Evolutionary conservation across 1,284 basidiomycete genomes (phyloP), one percentile per base, ranked within the genome.

Genomic region (Apiotrichum akiyoshidainum): DNA sequence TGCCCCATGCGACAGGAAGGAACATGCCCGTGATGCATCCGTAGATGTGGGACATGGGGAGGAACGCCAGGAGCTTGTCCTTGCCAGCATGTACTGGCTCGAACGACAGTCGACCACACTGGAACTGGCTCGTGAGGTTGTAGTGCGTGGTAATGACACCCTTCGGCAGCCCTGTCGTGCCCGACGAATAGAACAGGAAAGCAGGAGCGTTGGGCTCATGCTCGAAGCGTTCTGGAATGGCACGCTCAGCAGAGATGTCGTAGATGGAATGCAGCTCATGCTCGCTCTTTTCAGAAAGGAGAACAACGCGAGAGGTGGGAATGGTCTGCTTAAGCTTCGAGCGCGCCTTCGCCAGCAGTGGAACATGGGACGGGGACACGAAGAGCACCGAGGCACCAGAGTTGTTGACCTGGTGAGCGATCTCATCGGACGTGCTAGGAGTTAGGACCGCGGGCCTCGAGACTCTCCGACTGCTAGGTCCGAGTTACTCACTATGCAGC

Each of bases 181-280:
- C 86, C 58, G 85, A 86, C n/a, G 80, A 81, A 68, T 88, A 88
- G 63, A 86, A 88, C 35, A 89, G 72, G 66, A 54, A 60, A 1
- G 59, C 57, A 14, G 57, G 48, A 17, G 45, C 51, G 17, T 47
- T 8, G 2, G 55, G 8, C 8, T 13, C 54, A 13, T 37, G 51
- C 10, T 63, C 55, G 22, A 63, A 63, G 42, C 42, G 37, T 46
- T 57, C 55, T 6, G 51, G 50, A 17, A 34, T 35, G 16, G 54
- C 62, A 11, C n/a, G 58, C 35, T 52, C 42, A 17, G 56, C 56
- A n/a, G 34, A 39, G 33, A 60, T 8, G 35, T 26, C 17, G 34
- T 61, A 56, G 19, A 17, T 37, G 26, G 48, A 52, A n/a, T n/a
- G n/a, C n/a, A n/a, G n/a, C n/a, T n/a, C n/a, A n/a, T n/a, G n/a